Percentiles rank a stretch among this genome's conserved stretches.
Evolutionary conservation across 352 stramenopile species (phyloP).

Genomic region (Globisporangium nodosum): DNA sequence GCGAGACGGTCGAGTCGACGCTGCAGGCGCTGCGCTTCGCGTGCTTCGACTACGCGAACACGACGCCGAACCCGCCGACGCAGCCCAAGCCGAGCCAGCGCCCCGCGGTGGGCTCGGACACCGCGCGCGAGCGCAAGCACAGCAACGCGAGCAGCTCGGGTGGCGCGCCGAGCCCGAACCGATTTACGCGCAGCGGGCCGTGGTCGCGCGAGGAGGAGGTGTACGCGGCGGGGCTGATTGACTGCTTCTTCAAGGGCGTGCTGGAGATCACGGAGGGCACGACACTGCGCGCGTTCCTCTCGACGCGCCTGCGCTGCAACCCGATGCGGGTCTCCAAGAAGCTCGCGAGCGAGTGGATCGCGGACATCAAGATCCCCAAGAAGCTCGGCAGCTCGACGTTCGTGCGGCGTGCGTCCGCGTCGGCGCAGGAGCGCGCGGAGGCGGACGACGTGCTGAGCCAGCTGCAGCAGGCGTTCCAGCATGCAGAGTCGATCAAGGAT

Average conservation of each 20-base stretch:
- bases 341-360: slow-evolving; percentile 61
- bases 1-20: slow-evolving; percentile 8
- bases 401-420: slow-evolving; percentile 31
- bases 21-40: slow-evolving; percentile 18
- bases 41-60: slow-evolving; percentile 22
- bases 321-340: slow-evolving; percentile 79
- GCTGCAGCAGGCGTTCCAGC: slow-evolving; percentile 33
- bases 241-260: slow-evolving; percentile 61
- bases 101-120: too few species aligned
- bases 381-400: slow-evolving; percentile 66
- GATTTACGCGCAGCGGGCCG: slow-evolving; percentile 49
- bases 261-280: slow-evolving; percentile 57
- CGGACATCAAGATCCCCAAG: slow-evolving; percentile 64
- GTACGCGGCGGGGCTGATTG: slow-evolving; percentile 57
- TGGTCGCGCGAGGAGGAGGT: slow-evolving; percentile 70
- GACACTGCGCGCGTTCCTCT: slow-evolving; percentile 59
- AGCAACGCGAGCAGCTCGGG: slow-evolving; percentile 9
- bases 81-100: too few species aligned
- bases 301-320: slow-evolving; percentile 58
- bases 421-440: slow-evolving; percentile 13
- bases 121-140: slow-evolving; percentile 11
- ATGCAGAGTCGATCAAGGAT: slow-evolving; percentile 13
- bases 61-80: slow-evolving; percentile 11
- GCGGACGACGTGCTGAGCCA: slow-evolving; percentile 32
- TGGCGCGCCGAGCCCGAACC: slow-evolving; percentile 3